Percentiles rank a stretch among this genome's conserved stretches.
These are phyloP conservation scores for Rubroboletus pulcherrimus DNA, from an alignment of 768 basidiomycete genomes.

Conservation along the genomic window DNA sequence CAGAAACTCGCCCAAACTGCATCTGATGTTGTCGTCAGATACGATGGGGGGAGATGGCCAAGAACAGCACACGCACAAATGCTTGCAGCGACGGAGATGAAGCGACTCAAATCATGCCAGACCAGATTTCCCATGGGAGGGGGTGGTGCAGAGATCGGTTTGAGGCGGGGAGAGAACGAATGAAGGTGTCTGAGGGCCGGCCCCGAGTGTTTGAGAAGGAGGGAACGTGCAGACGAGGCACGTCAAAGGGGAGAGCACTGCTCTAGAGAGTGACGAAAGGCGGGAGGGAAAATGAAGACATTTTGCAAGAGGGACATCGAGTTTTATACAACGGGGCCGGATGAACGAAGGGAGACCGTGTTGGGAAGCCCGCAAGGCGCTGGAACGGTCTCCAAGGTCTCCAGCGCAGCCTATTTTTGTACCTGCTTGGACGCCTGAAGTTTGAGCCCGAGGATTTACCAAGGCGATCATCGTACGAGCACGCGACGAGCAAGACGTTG, in stretches of 20 bases:
- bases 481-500: not conserved
- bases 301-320: not conserved
- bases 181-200: conserved; percentile 17
- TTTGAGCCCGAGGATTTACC: not conserved
- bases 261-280: not conserved
- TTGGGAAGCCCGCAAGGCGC: not conserved
- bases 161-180: not conserved
- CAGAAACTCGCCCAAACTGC: conserved; percentile 79
- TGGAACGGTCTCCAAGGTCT: conserved; percentile 1
- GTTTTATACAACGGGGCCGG: not conserved
- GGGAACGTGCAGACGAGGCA: not conserved
- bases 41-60: not conserved
- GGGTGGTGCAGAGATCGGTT: not conserved
- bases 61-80: conserved; percentile 53
- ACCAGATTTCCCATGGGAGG: conserved; percentile 69
- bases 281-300: too few species aligned
- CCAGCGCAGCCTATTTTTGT: not conserved
- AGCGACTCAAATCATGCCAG: conserved; percentile 77
- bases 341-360: not conserved
- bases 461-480: too few species aligned
- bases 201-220: not conserved
- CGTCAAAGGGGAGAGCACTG: not conserved
- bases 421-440: not conserved
- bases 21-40: conserved; percentile 41
- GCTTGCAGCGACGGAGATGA: conserved; percentile 63